Evolutionary conservation across 1,284 basidiomycete genomes (phyloP).

Genomic region (Trichosporon coremiiforme): DNA sequence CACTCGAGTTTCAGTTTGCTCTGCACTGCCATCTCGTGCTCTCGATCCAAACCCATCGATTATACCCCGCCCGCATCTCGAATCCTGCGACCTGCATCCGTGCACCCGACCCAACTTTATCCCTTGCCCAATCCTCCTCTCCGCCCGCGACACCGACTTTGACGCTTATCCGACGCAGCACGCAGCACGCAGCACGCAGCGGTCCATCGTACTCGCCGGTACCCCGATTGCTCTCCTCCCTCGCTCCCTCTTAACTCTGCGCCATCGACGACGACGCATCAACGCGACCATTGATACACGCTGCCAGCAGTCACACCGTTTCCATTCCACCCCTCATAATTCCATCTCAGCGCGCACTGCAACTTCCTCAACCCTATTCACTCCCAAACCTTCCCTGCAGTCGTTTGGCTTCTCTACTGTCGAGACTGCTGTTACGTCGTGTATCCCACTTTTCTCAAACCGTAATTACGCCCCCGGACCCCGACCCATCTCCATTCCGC

Average conservation of each 20-base stretch:
- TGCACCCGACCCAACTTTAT: slow-evolving; percentile 8
- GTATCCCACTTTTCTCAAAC: slow-evolving; percentile 4
- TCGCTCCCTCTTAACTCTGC: not conserved
- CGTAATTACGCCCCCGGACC: slow-evolving; percentile 5
- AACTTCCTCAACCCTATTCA: not conserved
- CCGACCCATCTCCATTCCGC: slow-evolving; percentile 11
- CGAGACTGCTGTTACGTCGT: slow-evolving; percentile 9
- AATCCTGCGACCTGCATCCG: not conserved
- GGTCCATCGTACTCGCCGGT: not conserved
- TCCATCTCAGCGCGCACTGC: slow-evolving; percentile 6
- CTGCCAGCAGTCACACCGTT: not conserved
- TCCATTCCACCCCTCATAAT: slow-evolving; percentile 10
- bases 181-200: not conserved
- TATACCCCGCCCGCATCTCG: not conserved
- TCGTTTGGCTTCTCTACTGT: not conserved
- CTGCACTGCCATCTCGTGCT: slow-evolving; percentile 5
- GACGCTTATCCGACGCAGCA: not conserved
- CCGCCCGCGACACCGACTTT: not conserved
- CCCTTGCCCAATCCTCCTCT: not conserved
- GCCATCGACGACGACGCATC: not conserved
- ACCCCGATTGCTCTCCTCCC: not conserved
- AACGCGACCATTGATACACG: not conserved
- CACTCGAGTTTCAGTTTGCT: slow-evolving; percentile 4
- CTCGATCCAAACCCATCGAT: not conserved
- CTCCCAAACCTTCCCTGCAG: slow-evolving; percentile 4